Base-by-base conservation (phyloP, 2,329 filamentous ascomycete species). In the Diaporthe sp. region DNA sequence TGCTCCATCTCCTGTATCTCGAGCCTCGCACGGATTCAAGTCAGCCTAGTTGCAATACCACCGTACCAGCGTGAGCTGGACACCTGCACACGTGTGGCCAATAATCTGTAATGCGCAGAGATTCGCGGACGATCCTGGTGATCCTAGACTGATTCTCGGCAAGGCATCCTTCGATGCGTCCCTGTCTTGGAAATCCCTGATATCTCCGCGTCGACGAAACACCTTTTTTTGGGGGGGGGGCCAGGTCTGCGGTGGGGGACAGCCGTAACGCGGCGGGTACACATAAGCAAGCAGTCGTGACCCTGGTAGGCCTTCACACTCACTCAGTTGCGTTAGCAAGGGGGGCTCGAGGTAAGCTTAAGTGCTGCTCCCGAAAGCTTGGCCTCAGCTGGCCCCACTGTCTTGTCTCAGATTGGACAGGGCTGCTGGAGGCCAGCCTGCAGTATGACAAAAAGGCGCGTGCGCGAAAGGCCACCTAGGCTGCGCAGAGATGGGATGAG, bases 261-360 rank as follows among this genome's bases (percentile, higher is more conserved):
- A 35, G 47, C n/a, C 59, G 13, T 39, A 47, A 66, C 61, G 44
- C 27, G 13, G 27, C 17, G 19, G 25, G 27, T 47, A 55, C 13
- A 22, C 59, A 68, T 51, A 37, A 66, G 59, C 25, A 55, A 55
- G 44, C 61, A 50, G 61, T 51, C 63, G 44, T 22, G 22, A 9
- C 44, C 61, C 44, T 37, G 30, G 30, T 12, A 15, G 63, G 35
- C 61, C 44, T 51, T 47, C 44, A 35, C 5, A 47, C 58, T 58
- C 32, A 22, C 37, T 63, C 59, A 63, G 47, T 27, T 53, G 32
- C 13, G 63, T 53, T 30, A 39, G 32, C 63, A 53, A 53, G 47
- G 47, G 61, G 63, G 63, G 22, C 61, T 39, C 63, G 35, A 72
- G 71, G 50, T 72, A 72, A 72, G 71, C 71, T 72, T 72, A 72